Percentiles rank a stretch among this genome's conserved stretches.
These are phyloP conservation scores for Schizochytrium sp. DNA, from an alignment of 108 stramenopile species.

Conservation along the genomic window DNA sequence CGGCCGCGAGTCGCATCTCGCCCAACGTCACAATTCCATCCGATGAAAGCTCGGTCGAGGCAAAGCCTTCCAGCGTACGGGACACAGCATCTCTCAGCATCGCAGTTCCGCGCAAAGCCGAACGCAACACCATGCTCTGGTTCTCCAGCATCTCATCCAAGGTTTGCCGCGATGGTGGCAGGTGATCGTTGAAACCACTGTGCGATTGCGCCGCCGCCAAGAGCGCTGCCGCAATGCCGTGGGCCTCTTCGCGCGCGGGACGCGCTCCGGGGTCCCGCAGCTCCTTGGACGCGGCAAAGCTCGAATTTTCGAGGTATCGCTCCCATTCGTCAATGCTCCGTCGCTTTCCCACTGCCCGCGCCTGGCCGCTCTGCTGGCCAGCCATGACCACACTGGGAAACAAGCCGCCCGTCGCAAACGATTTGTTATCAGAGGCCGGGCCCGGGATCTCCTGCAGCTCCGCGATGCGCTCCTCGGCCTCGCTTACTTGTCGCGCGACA, in stretches of 20 bases:
- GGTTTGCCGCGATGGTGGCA: background rate
- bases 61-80: background rate
- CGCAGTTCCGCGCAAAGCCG: background rate
- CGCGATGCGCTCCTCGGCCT: background rate
- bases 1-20: constrained; percentile 13
- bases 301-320: background rate
- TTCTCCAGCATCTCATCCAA: background rate
- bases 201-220: constrained; percentile 1
- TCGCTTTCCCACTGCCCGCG: background rate
- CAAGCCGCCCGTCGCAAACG: background rate
- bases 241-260: background rate
- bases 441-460: background rate
- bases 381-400: background rate
- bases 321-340: background rate
- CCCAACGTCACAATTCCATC: constrained; percentile 6
- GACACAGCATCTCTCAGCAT: background rate
- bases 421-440: background rate
- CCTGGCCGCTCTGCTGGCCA: background rate
- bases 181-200: background rate
- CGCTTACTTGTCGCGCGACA: background rate
- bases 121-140: background rate
- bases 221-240: background rate
- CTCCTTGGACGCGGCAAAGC: background rate
- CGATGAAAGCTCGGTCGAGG: background rate
- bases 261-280: background rate